Evolutionary conservation across 352 stramenopile genomes (phyloP).

Genomic region (Plasmopara viticola): DNA sequence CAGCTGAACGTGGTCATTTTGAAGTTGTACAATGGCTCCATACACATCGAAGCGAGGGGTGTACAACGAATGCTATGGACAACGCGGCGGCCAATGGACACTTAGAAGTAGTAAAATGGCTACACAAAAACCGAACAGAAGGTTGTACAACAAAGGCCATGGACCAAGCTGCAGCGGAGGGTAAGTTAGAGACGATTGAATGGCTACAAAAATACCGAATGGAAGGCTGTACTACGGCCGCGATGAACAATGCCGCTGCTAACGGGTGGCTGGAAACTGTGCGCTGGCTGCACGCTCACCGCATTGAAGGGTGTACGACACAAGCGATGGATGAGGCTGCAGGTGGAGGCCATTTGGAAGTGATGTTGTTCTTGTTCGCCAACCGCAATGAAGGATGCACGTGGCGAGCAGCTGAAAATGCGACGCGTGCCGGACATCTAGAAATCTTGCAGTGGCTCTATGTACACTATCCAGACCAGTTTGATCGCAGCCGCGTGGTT

Average conservation of each 20-base stretch:
- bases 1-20: slow-evolving; percentile 17
- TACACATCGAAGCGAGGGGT: slow-evolving; percentile 15
- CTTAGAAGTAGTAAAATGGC: slow-evolving; percentile 25
- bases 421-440: slow-evolving; percentile 13
- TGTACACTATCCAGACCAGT: slow-evolving; percentile 16
- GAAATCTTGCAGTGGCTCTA: slow-evolving; percentile 29
- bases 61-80: slow-evolving; percentile 27
- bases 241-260: slow-evolving; percentile 26
- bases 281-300: slow-evolving; percentile 22
- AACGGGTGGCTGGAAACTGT: slow-evolving; percentile 21
- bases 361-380: slow-evolving; percentile 25
- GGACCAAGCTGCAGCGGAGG: slow-evolving; percentile 16
- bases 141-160: slow-evolving; percentile 23
- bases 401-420: slow-evolving; percentile 21
- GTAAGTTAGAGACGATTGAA: slow-evolving; percentile 20
- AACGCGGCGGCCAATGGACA: slow-evolving; percentile 25
- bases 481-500: slow-evolving; percentile 30
- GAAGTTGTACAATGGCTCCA: slow-evolving; percentile 25
- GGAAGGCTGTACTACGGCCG: slow-evolving; percentile 20
- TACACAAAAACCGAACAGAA: slow-evolving; percentile 24
- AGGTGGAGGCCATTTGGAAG: slow-evolving; percentile 26
- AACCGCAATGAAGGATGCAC: slow-evolving; percentile 25
- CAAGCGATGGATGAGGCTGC: slow-evolving; percentile 35
- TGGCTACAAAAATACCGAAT: slow-evolving; percentile 22
- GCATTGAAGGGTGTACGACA: slow-evolving; percentile 27